These are phyloP conservation scores for Parachaetomium inaequale DNA, from an alignment of 495 filamentous ascomycete genomes.

Conservation along the genomic window DNA sequence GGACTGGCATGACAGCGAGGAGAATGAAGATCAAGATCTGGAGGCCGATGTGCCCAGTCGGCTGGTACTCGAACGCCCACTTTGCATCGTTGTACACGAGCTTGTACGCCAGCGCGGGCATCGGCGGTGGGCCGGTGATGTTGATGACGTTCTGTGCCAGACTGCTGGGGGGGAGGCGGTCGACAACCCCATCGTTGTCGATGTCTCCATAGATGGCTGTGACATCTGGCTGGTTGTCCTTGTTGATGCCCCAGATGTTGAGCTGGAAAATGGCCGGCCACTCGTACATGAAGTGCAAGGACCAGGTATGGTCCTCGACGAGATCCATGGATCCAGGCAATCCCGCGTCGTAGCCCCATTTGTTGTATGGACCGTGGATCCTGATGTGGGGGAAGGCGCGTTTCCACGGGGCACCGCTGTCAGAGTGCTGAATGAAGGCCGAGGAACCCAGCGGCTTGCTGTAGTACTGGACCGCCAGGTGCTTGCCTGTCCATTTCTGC, in stretches of 20 bases:
- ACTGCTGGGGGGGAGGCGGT: conserved; percentile 62
- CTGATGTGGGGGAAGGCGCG: conserved; percentile 60
- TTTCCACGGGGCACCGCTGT: conserved; percentile 43
- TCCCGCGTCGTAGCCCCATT: conserved; percentile 66
- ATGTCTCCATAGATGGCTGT: conserved; percentile 36
- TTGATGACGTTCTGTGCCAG: conserved; percentile 56
- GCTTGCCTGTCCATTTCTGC: conserved; percentile 63
- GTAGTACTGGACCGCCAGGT: conserved; percentile 67
- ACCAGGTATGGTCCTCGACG: conserved; percentile 54
- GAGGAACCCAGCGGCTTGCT: conserved; percentile 61
- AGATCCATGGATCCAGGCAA: conserved; percentile 54
- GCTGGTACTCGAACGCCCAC: conserved; percentile 50
- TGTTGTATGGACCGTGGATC: conserved; percentile 62
- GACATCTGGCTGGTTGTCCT: conserved; percentile 59
- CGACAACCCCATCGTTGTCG: conserved; percentile 51
- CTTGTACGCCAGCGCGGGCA: conserved; percentile 55
- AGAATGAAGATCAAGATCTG: conserved; percentile 59
- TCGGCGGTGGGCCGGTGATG: conserved; percentile 54
- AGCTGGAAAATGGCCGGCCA: conserved; percentile 62
- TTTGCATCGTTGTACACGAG: conserved; percentile 56
- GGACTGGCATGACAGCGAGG: conserved; percentile 53
- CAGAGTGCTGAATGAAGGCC: conserved; percentile 61
- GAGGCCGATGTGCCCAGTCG: conserved; percentile 51
- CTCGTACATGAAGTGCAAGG: conserved; percentile 60
- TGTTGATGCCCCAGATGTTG: conserved; percentile 68